A percentile compares a stretch with the other conserved stretches of the same genome.
Evolutionary conservation across 73 alveolate species (phyloP).

Genomic region (Tetrahymena thermophila): DNA sequence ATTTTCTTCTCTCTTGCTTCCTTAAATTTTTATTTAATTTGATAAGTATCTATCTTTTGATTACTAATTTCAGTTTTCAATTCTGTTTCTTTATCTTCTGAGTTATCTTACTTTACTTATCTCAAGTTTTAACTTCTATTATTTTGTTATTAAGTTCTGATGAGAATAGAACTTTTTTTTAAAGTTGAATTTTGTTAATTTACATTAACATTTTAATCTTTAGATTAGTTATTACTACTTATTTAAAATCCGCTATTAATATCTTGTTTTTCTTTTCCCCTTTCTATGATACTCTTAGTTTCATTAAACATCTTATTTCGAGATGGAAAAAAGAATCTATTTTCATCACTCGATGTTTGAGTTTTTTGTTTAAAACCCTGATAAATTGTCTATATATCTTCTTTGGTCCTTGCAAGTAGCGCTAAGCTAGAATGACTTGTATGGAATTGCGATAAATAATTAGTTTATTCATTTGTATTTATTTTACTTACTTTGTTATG

Average conservation of each 20-base stretch:
- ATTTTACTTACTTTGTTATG: too few species aligned
- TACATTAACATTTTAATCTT: neutral
- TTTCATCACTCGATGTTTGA: neutral
- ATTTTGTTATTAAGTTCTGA: neutral
- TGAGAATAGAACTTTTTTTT: too few species aligned
- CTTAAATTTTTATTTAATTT: too few species aligned
- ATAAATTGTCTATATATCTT: neutral
- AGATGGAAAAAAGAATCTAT: neutral
- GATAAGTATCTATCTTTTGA: neutral
- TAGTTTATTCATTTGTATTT: too few species aligned
- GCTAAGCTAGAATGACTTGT: neutral
- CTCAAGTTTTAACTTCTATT: neutral
- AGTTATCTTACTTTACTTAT: neutral
- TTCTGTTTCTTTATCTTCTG: neutral
- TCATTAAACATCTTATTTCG: neutral
- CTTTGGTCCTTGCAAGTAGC: neutral
- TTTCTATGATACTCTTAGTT: neutral
- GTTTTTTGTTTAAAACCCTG: neutral
- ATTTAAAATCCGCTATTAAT: too few species aligned
- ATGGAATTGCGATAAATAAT: neutral
- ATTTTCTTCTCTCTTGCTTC: neutral
- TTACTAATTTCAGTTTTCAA: neutral
- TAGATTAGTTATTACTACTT: too few species aligned
- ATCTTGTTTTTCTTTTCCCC: neutral
- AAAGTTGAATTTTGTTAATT: too few species aligned